Percentiles rank a stretch among this genome's conserved stretches.
phyloP scores from a whole-genome alignment of 2,329 filamentous ascomycete genomes.

The Talaromyces amestolkiae region DNA sequence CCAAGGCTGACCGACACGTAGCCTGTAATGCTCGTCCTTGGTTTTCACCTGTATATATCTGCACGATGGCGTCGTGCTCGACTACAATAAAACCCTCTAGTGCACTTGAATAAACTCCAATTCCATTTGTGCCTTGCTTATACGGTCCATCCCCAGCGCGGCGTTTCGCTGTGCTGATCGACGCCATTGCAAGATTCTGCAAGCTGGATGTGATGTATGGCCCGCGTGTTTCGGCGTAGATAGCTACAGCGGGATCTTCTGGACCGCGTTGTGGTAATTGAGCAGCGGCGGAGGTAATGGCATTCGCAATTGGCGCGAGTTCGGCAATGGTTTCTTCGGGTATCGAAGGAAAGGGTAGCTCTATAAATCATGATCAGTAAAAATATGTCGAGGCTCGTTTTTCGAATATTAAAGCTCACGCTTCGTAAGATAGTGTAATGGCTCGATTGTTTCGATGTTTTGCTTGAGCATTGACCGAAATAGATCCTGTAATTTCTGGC shows the following conservation, averaged over 20 bases:
- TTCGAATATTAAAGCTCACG: conserved; percentile 47
- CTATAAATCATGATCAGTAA: conserved; percentile 31
- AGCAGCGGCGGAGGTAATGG: conserved; percentile 59
- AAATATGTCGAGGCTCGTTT: not conserved
- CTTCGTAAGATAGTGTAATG: conserved; percentile 89
- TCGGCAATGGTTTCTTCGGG: conserved; percentile 72
- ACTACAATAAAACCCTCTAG: conserved; percentile 83
- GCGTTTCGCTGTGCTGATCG: conserved; percentile 77
- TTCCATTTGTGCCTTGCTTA: conserved; percentile 82
- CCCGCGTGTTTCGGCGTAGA: conserved; percentile 82
- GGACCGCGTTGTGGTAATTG: conserved; percentile 51
- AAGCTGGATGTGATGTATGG: conserved; percentile 80
- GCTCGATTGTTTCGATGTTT: conserved; percentile 77
- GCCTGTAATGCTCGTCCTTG: conserved; percentile 76
- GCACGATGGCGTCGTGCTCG: conserved; percentile 87
- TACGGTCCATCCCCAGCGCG: conserved; percentile 76
- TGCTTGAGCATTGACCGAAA: conserved; percentile 78
- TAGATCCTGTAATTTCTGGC: conserved; percentile 76
- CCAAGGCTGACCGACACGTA: conserved; percentile 73
- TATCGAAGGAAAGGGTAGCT: conserved; percentile 74
- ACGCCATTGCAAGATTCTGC: conserved; percentile 82
- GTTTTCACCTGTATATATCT: conserved; percentile 80
- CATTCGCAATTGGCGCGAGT: conserved; percentile 74
- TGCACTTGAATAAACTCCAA: conserved; percentile 81
- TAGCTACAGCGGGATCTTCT: conserved; percentile 71